Evolutionary conservation across 108 stramenopile genomes (phyloP).

Genomic region (Mediolabrus comicus): DNA sequence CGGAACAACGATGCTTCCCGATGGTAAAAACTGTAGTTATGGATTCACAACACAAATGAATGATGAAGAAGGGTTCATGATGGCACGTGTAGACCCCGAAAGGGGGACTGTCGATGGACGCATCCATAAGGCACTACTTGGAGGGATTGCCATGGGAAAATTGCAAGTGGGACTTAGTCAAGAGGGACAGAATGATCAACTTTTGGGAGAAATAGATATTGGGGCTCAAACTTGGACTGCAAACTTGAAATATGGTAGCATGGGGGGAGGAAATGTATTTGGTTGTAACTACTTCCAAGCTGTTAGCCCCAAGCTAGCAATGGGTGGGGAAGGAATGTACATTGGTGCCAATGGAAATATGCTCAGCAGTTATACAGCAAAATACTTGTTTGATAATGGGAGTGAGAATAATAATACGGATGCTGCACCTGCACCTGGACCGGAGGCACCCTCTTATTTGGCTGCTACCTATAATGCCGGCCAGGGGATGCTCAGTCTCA

Average conservation of each 20-base stretch:
- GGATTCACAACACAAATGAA: constrained; percentile 80
- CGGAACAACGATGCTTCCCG: constrained; percentile 78
- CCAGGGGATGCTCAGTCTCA: constrained; percentile 56
- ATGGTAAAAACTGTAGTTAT: constrained; percentile 69
- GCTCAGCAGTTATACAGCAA: constrained; percentile 69
- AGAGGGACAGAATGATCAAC: constrained; percentile 68
- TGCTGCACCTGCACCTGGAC: constrained; percentile 5
- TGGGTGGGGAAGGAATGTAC: constrained; percentile 89
- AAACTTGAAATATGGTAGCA: constrained; percentile 85
- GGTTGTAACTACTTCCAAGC: constrained; percentile 80
- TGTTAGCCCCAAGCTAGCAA: constrained; percentile 56
- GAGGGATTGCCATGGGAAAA: constrained; percentile 74
- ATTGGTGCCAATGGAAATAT: constrained; percentile 69
- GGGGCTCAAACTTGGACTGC: constrained; percentile 78
- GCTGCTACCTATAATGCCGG: constrained; percentile 66
- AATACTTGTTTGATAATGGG: constrained; percentile 45
- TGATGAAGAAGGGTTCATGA: constrained; percentile 61
- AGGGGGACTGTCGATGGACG: constrained; percentile 73
- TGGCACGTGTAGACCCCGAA: constrained; percentile 73
- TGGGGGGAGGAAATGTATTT: constrained; percentile 78
- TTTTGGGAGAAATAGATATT: constrained; percentile 75
- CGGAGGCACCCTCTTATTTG: constrained; percentile 50
- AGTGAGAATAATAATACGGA: constrained; percentile 6
- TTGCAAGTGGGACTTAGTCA: constrained; percentile 58
- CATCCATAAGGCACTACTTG: constrained; percentile 66